phyloP scores from a whole-genome alignment of 305 asterid genomes.

The Fraxinus paxiana region DNA sequence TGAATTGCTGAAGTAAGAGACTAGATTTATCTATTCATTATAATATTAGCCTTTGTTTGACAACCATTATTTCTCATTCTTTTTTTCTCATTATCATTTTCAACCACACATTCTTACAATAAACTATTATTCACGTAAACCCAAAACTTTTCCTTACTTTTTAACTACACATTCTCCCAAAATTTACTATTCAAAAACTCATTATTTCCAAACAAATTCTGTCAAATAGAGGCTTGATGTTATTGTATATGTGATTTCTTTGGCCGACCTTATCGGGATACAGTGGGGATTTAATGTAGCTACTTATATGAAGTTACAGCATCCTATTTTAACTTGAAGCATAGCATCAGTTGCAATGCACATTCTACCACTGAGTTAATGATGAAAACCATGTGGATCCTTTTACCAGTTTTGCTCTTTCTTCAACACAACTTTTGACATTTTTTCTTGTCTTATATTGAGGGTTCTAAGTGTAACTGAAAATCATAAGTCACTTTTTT shows the following conservation, averaged over 20 bases:
- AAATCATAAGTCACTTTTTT: not conserved
- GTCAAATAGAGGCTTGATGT: not conserved
- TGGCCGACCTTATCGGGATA: not conserved
- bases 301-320: not conserved
- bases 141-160: too few relatives aligned
- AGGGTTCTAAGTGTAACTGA: not conserved
- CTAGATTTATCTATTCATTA: not conserved
- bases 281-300: not conserved
- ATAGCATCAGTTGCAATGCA: not conserved
- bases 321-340: not conserved
- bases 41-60: not conserved
- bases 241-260: not conserved
- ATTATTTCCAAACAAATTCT: too few relatives aligned
- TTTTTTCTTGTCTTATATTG: not conserved
- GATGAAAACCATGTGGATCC: not conserved
- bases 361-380: not conserved
- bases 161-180: too few relatives aligned
- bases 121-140: too few relatives aligned
- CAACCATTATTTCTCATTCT: too few relatives aligned
- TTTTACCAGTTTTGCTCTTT: not conserved
- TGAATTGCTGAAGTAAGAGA: not conserved
- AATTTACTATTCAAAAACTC: too few relatives aligned
- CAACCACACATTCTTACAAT: too few relatives aligned
- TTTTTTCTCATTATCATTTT: too few relatives aligned
- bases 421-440: not conserved